Percentiles rank a stretch among this genome's conserved stretches.
These are phyloP conservation scores for Nematodospora anomalae DNA, from an alignment of 1,139 yeast genomes.

Conservation along the genomic window DNA sequence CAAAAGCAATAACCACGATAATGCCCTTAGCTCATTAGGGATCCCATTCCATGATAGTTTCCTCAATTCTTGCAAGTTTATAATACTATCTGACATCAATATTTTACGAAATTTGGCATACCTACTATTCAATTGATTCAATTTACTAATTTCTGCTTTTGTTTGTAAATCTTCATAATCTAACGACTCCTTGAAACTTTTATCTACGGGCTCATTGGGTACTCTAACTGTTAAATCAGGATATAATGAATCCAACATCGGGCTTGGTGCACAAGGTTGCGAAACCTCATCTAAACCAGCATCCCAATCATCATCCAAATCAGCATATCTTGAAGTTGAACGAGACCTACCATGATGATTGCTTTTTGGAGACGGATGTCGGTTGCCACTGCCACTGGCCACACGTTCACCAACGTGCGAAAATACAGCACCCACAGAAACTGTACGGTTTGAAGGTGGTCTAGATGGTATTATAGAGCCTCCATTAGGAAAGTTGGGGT, in stretches of 20 bases:
- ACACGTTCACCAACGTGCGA: background rate
- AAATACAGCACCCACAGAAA: conserved; percentile 16
- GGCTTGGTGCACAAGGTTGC: conserved; percentile 11
- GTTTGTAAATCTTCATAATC: conserved; percentile 31
- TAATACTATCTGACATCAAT: conserved; percentile 55
- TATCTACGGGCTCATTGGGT: background rate
- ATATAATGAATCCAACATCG: conserved; percentile 37
- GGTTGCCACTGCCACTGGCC: background rate
- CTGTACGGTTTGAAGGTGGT: conserved; percentile 22
- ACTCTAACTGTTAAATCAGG: conserved; percentile 35
- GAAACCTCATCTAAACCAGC: conserved; percentile 65
- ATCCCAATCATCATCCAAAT: conserved; percentile 90
- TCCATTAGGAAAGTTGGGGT: conserved; percentile 15
- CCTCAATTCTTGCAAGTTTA: conserved; percentile 61
- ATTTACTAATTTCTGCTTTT: conserved; percentile 50
- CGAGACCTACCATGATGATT: conserved; percentile 10
- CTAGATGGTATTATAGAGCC: conserved; percentile 18
- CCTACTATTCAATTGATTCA: conserved; percentile 60
- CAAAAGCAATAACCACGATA: conserved; percentile 84
- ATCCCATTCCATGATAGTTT: conserved; percentile 93
- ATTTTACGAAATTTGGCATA: conserved; percentile 67
- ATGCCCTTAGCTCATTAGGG: conserved; percentile 77
- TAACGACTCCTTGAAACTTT: conserved; percentile 21
- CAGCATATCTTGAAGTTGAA: conserved; percentile 42
- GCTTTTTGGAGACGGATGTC: conserved; percentile 6